Conservation (phyloP, 352 stramenopile genomes). For the Globisporangium echinulatum region DNA sequence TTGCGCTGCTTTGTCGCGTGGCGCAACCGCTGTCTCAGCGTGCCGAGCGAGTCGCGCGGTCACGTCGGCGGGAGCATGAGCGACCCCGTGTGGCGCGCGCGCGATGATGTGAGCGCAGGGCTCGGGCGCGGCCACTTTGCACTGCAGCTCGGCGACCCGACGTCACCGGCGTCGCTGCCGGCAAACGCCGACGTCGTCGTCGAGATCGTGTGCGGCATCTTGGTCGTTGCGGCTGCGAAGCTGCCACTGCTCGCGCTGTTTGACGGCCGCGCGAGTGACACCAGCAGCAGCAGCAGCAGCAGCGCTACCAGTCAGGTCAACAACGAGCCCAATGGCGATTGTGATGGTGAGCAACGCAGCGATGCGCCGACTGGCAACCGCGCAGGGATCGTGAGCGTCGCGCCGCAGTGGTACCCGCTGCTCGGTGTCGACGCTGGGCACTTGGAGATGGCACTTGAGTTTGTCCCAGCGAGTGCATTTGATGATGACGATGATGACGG, state of each 20-base stretch:
- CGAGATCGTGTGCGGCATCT: conserved; percentile 48
- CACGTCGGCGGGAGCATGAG: conserved; percentile 33
- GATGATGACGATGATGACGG: conserved; percentile 10
- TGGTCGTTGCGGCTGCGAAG: conserved; percentile 29
- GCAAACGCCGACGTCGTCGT: conserved; percentile 40
- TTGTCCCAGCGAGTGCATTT: conserved; percentile 20
- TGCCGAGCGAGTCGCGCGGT: conserved; percentile 33
- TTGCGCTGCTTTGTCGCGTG: conserved; percentile 29
- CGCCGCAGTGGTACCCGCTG: conserved; percentile 40
- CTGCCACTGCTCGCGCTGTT: conserved; percentile 29
- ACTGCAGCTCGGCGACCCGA: conserved; percentile 2
- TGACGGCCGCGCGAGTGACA: conserved; percentile 7
- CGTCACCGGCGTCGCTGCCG: conserved; percentile 21
- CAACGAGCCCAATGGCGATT: too few relatives aligned
- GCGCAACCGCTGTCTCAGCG: conserved; percentile 18
- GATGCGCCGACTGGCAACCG: not conserved
- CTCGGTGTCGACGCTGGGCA: conserved; percentile 31
- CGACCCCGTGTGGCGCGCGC: conserved; percentile 33
- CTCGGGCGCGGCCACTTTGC: conserved; percentile 31
- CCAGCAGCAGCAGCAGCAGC: not conserved
- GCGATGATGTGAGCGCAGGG: conserved; percentile 20
- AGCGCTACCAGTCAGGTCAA: too few relatives aligned
- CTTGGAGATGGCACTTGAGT: conserved; percentile 47
- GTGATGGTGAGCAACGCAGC: conserved; percentile 3
- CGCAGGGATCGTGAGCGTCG: conserved; percentile 14